Evolutionary conservation across 108 stramenopile species (phyloP).

Genomic region (Skeletonema marinoi): DNA sequence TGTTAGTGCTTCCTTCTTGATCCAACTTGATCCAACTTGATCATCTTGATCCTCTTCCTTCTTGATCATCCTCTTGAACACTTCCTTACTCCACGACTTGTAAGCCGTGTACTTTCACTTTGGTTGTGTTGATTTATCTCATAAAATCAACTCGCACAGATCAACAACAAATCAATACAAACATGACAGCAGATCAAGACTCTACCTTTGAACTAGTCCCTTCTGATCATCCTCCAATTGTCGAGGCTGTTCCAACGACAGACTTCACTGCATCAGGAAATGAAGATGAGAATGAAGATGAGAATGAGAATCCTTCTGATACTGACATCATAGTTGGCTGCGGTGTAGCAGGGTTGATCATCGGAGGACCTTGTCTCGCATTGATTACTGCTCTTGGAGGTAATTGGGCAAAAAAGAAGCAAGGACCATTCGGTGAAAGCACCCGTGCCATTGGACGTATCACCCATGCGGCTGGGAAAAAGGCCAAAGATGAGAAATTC

Average conservation of each 20-base stretch:
- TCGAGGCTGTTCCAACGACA: slow-evolving; percentile 11
- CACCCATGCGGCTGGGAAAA: slow-evolving; percentile 38
- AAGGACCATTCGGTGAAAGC: slow-evolving; percentile 39
- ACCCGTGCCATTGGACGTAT: slow-evolving; percentile 42
- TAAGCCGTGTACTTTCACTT: no score
- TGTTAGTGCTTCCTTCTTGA: no score
- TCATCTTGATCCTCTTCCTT: no score
- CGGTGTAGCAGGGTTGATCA: slow-evolving; percentile 38
- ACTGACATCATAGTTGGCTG: slow-evolving; percentile 43
- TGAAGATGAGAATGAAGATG: slow-evolving; percentile 10
- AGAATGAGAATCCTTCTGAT: slow-evolving; percentile 24
- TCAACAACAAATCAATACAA: no score
- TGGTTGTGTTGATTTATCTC: no score
- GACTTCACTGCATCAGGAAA: not conserved
- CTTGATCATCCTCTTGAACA: no score
- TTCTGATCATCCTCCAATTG: slow-evolving; percentile 13
- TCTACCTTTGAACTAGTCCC: not conserved
- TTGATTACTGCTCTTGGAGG: slow-evolving; percentile 39
- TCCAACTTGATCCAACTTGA: no score
- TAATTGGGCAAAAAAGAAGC: slow-evolving; percentile 18
- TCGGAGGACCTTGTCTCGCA: slow-evolving; percentile 45
- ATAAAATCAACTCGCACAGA: no score
- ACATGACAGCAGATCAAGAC: slow-evolving; percentile 3
- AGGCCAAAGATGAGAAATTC: slow-evolving; percentile 31
- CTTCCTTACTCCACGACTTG: no score